Evolutionary conservation across 108 stramenopile genomes (phyloP).

Genomic region (Skeletonema tropicum): DNA sequence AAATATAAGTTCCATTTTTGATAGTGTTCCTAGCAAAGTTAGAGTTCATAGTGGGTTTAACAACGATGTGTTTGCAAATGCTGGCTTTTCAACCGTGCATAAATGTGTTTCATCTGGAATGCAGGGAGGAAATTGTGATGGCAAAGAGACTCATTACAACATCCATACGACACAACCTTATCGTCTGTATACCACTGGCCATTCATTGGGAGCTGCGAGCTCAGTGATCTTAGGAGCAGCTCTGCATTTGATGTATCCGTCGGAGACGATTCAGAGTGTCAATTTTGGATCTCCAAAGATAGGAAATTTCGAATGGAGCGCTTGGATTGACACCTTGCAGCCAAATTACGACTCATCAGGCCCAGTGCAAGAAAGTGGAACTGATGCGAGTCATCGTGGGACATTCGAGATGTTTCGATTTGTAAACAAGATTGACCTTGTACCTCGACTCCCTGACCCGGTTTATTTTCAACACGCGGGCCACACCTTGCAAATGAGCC

Average conservation of each 20-base stretch:
- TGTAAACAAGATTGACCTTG: constrained; percentile 77
- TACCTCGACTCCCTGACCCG: constrained; percentile 74
- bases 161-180: constrained; percentile 19
- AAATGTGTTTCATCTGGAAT: constrained; percentile 45
- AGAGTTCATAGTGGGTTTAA: constrained; percentile 83
- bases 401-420: constrained; percentile 38
- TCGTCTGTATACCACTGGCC: constrained; percentile 70
- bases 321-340: constrained; percentile 56
- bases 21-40: constrained; percentile 25
- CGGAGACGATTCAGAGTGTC: constrained; percentile 49
- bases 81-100: constrained; percentile 18
- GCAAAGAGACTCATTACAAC: constrained; percentile 2
- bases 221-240: constrained; percentile 73
- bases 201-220: constrained; percentile 81
- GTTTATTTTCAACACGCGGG: constrained; percentile 73
- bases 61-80: constrained; percentile 71
- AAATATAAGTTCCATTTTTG: constrained; percentile 30
- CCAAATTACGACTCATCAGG: constrained; percentile 15
- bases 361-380: constrained; percentile 36
- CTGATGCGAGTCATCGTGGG: constrained; percentile 23
- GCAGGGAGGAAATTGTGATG: constrained; percentile 37
- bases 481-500: constrained; percentile 79
- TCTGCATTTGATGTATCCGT: constrained; percentile 45
- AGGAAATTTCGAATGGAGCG: constrained; percentile 64
- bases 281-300: constrained; percentile 86